Base-by-base conservation (phyloP, 306 rosid species). In the Corylus avellana region DNA sequence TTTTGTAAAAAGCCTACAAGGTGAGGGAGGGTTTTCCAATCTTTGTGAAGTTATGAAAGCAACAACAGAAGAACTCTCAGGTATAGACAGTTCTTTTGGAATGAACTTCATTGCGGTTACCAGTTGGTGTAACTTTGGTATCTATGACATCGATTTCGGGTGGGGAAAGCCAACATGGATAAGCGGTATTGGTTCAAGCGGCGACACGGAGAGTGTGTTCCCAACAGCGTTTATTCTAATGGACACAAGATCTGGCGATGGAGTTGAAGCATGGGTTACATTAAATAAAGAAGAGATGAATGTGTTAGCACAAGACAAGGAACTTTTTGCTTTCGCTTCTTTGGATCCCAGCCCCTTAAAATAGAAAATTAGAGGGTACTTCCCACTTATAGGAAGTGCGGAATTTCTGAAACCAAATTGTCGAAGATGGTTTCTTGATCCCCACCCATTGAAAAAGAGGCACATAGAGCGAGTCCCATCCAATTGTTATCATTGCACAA, bases 91-190 rank as follows among this genome's bases (percentile, higher is more conserved):
- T 48, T 9, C 17, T 17, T 47, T 1, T 8, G 77, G 63, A 27
- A 59, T 58, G 70, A 67, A 77, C 25, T 78, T 12, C 29, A 42
- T 77, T 14, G 75, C 54, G 7, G 55, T 68, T 44, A 66, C 53
- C 66, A 77, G 81, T 55, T 53, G 42, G 80, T 64, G 73, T 66
- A 18, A 74, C 16, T 54, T 42, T 64, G 81, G 75, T 50, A 12
- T 51, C 46, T 77, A 77, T 25, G 27, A 69, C 49, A 55, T 54
- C 0, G 57, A 77, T 63, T 77, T 77, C 37, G 81, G 81, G 55
- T 77, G 80, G 80, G 80, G 75, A 67, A 77, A 67, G 42, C 80
- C 75, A 4, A 4, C 6, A 2, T 77, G 74, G 80, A 32, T 69
- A 13, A 44, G 59, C n/a, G 13, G 22, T 48, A 61, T 48, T 7